These are phyloP conservation scores for Solanum corneliomulleri DNA, from an alignment of 257 asterid species.

Conservation along the genomic window DNA sequence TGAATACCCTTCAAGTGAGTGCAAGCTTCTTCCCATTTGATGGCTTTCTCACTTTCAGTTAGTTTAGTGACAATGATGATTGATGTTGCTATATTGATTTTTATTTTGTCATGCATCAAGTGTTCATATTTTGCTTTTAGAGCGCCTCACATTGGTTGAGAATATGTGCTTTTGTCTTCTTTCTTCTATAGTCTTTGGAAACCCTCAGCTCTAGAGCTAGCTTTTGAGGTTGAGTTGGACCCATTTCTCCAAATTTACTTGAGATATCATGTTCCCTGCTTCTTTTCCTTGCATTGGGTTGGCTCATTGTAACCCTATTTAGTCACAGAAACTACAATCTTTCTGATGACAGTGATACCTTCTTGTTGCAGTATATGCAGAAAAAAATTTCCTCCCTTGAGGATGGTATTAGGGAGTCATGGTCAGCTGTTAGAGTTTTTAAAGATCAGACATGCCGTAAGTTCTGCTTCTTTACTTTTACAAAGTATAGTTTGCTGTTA, in stretches of 20 bases:
- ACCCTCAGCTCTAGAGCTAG: background rate
- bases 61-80: background rate
- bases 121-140: background rate
- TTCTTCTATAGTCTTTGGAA: background rate
- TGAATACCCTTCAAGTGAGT: slow-evolving; percentile 88
- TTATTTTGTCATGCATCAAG: background rate
- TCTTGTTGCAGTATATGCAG: slow-evolving; percentile 69
- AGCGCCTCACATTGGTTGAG: background rate
- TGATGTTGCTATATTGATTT: background rate
- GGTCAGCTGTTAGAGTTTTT: slow-evolving; percentile 45
- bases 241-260: background rate
- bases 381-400: slow-evolving; percentile 59
- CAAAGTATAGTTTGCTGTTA: background rate
- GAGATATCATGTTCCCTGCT: background rate
- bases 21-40: slow-evolving; percentile 4
- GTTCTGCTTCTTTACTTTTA: slow-evolving; percentile 11
- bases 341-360: slow-evolving; percentile 2
- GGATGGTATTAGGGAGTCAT: slow-evolving; percentile 78
- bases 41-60: background rate
- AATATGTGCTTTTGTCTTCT: background rate
- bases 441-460: slow-evolving; percentile 37
- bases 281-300: background rate
- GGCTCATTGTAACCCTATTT: background rate
- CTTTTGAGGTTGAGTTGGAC: background rate
- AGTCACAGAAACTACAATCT: background rate